Base-by-base conservation (phyloP, 768 basidiomycete genomes). In the Phaffia tasmanica region DNA sequence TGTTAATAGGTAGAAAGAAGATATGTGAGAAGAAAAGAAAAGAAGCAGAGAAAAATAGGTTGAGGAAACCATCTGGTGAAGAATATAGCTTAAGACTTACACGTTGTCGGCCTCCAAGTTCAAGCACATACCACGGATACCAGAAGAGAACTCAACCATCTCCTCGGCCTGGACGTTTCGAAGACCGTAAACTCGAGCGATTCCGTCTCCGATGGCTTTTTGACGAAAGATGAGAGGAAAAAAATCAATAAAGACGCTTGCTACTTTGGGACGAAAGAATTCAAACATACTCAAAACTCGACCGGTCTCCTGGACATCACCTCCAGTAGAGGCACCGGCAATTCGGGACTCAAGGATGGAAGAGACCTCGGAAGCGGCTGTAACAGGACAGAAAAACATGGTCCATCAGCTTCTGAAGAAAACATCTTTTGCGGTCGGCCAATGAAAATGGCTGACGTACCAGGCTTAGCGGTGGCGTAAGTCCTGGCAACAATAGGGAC, bases 71-170 rank as follows among this genome's bases (percentile, higher is more conserved):
- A 56, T 53, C 47, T 47, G 19, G 42, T 25, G 57, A 49, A 51
- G 50, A 27, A 29, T 49, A 46, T n/a, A 32, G n/a, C 55, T 53
- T 23, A 57, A 18, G 53, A 67, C 68, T 47, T 49, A 65, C 63
- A 70, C 70, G 69, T 70, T 70, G 70, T 98, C 95, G 80, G 94
- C 91, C 81, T 99, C 95, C 85, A 99, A 87, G 88, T 99, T 99
- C 80, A 99, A 80, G 80, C 93, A 97, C 95, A 99, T 99, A 83
- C 95, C 95, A 78, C 95, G 93, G 75, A 99, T 86, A 80, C 95
- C 95, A 61, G 95, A 98, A 59, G 94, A 90, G 84, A 99, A 99
- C 84, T 99, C 95, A 84, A 99, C 95, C 95, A 99, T 99, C 85
- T 99, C 95, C 81, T 99, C 95, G 92, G 79, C 91, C 81, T 98